phyloP scores from a whole-genome alignment of 257 asterid genomes.

The Plantago elongata region DNA sequence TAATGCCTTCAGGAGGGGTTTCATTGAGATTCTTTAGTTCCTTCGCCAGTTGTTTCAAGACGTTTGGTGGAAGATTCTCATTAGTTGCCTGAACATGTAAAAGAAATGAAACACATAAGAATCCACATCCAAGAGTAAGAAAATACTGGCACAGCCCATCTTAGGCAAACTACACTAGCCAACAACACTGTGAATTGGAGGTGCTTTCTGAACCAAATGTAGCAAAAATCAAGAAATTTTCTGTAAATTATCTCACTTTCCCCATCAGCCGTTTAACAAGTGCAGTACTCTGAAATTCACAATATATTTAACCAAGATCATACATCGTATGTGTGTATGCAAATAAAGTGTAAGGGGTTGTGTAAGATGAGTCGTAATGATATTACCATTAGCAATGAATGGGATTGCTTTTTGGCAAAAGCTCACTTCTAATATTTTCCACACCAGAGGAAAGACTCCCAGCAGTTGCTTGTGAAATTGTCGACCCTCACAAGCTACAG shows the following conservation, averaged over 20 bases:
- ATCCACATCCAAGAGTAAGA: not conserved
- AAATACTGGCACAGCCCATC: no score
- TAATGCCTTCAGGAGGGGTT: slow-evolving; percentile 96
- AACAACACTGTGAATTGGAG: not conserved
- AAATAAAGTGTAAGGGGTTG: not conserved
- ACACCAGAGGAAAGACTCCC: slow-evolving; percentile 2
- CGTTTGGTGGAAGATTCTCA: slow-evolving; percentile 94
- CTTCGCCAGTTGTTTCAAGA: slow-evolving; percentile 80
- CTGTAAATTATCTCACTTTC: not conserved
- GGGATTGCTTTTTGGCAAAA: slow-evolving; percentile 4
- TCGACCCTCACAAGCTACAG: not conserved
- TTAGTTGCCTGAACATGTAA: slow-evolving; percentile 64
- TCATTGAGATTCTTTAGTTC: slow-evolving; percentile 94
- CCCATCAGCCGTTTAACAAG: slow-evolving; percentile 1
- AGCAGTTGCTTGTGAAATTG: slow-evolving; percentile 19
- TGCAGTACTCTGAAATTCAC: not conserved
- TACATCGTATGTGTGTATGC: not conserved
- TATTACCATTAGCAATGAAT: slow-evolving; percentile 35
- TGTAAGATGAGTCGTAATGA: slow-evolving; percentile 4
- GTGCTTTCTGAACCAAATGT: no score
- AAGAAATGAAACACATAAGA: slow-evolving; percentile 14
- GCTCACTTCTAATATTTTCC: slow-evolving; percentile 12
- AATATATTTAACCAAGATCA: not conserved
- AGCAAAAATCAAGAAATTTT: no score
- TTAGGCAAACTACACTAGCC: not conserved